These are phyloP conservation scores for Scleroderma citrinum DNA, from an alignment of 768 basidiomycete genomes.

Conservation along the genomic window DNA sequence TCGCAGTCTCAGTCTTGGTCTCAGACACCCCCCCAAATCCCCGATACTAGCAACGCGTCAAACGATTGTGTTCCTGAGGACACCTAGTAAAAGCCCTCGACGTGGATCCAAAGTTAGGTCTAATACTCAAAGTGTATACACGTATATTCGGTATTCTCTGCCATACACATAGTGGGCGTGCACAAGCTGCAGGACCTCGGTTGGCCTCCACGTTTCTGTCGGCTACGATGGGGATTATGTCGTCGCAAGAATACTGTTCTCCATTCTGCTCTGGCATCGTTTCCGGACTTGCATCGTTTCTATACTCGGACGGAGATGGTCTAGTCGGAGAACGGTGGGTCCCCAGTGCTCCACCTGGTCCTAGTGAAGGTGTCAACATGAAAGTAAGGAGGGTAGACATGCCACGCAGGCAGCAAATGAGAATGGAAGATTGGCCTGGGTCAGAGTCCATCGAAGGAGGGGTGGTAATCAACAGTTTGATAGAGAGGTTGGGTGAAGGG, in stretches of 20 bases:
- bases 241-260: conserved; percentile 49
- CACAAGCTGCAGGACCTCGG: conserved; percentile 43
- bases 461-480: conserved; percentile 17
- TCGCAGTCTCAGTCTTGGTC: conserved; percentile 20
- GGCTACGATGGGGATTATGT: conserved; percentile 83
- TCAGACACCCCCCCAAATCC: conserved; percentile 4
- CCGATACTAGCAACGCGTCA: not conserved
- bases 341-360: conserved; percentile 47
- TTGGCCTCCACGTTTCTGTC: no score
- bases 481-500: conserved; percentile 16
- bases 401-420: no score
- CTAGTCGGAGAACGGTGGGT: conserved; percentile 73
- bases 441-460: not conserved
- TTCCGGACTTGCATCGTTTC: conserved; percentile 7
- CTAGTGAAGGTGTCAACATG: no score
- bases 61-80: not conserved
- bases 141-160: conserved; percentile 59
- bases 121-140: conserved; percentile 48
- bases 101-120: conserved; percentile 10
- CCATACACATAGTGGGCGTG: conserved; percentile 53
- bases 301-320: conserved; percentile 43
- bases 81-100: not conserved
- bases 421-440: conserved; percentile 16
- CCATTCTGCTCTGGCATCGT: conserved; percentile 26
- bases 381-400: no score